Percentiles rank a stretch among this genome's conserved stretches.
phyloP scores from a whole-genome alignment of 129 eudicot species.

The Flaveria sonorensis region DNA sequence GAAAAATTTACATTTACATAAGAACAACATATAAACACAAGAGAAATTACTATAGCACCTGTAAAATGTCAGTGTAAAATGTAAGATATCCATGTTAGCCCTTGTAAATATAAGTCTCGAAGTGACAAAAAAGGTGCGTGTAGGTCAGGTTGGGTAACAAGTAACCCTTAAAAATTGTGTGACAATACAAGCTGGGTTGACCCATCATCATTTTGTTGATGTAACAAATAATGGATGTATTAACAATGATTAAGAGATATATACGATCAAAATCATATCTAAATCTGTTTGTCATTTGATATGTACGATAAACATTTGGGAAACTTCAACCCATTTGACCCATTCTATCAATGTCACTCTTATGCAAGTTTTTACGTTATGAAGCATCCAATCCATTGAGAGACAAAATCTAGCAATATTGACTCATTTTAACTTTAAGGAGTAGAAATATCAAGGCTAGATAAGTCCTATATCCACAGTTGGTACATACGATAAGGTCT shows the following conservation, averaged over 20 bases:
- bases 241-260: neutral
- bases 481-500: conserved; percentile 2
- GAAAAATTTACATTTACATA: neutral
- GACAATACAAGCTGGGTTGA: neutral
- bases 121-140: neutral
- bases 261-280: neutral
- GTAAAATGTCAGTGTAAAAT: neutral
- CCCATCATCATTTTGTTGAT: neutral
- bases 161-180: neutral
- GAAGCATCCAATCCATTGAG: neutral
- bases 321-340: conserved; percentile 5
- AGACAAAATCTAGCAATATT: neutral
- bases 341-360: neutral
- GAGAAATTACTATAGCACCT: neutral
- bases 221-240: neutral
- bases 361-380: neutral
- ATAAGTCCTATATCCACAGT: conserved; percentile 5
- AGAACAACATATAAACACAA: neutral
- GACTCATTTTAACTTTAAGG: neutral
- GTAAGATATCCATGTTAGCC: conserved; percentile 11
- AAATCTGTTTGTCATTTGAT: neutral
- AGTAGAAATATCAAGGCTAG: neutral
- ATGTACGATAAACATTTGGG: neutral
- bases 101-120: neutral
- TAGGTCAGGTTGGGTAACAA: neutral